Base-by-base conservation (phyloP, 257 asterid genomes). In the Solanum sitiens region DNA sequence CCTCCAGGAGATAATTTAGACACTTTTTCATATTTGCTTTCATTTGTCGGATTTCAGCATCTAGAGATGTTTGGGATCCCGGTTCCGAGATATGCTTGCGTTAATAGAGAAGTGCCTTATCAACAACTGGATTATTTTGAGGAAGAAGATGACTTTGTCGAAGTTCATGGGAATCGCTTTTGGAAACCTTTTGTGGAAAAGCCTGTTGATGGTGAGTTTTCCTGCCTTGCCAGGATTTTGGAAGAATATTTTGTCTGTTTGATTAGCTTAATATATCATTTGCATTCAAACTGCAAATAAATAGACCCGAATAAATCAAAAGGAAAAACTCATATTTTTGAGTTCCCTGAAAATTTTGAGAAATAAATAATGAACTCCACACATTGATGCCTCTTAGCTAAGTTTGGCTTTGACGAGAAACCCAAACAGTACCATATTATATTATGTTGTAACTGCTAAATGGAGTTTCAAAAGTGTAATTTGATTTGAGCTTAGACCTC, bases 151-250 rank as follows among this genome's bases (percentile, higher is more conserved):
- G 99, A 97, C 91, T 97, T 91, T 92, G 96, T 97, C 86, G 98
- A 97, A 90, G 99, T 97, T 40, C 98, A 90, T 71, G 98, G 98
- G 67, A 89, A 91, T 86, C 92, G 95, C 59, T 97, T 97, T 90
- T 95, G 96, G 96, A 97, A 97, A 88, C 99, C 99, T 65, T 95
- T 97, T 88, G 99, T 97, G 85, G 99, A 97, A 96, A 97, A 97
- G 91, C 99, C 99, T 71, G 92, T 97, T 89, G 88, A 97, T 88
- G 98, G 99, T 95, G 18, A 47, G 68, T 47, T 47, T 80, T 80
- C 85, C 7, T 47, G 85, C 27, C 85, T 47, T 80, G 42, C 40
- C 7, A 47, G 42, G 85, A 45, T 30, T 30, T 10, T 80, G 14
- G 5, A 45, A 80, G 37, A 42, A 76, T 40, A 56, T 40, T 39